Evolutionary conservation across 2,329 filamentous ascomycete species (phyloP), one percentile per base, ranked within the genome.

Genomic region (Ophidiomyces ophidiicola): DNA sequence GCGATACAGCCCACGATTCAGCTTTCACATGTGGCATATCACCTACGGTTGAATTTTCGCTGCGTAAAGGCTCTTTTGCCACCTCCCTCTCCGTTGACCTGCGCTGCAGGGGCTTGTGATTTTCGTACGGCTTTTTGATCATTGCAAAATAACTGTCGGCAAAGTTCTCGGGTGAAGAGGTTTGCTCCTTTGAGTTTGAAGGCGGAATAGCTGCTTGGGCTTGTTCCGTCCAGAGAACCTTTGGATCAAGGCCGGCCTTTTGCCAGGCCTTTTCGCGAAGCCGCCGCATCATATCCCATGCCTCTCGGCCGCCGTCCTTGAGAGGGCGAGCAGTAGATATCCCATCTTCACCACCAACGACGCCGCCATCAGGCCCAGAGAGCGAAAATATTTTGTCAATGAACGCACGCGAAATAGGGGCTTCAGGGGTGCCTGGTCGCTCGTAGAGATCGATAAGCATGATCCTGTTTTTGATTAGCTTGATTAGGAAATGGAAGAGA

Each of bases 381-480:
- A 67, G 53, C 2, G 63, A 61, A 44, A 68, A 64, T 19, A 67
- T 61, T 25, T 58, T 58, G 41, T 68, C 65, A 21, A 68, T 63
- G 26, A 66, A 62, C 4, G 63, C 62, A 23, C 65, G 57, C 1
- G 64, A 67, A 32, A 53, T 59, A 0, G 61, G 48, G 4, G 65
- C 65, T 45, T 68, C 63, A 0, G 62, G 54, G 41, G 62, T 66
- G 30, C 58, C 53, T 1, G 64, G 65, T 18, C 63, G 57, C 41
- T 68, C 64, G 42, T 67, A 67, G 1, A 68, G 53, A 46, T 68
- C 65, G 39, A 68, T 64, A 17, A 68, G 59, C 56, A 67, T 60
- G 37, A 68, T 67, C 60, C 60, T 63, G 23, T 5, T 11, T 26
- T 10, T 11, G 6, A 30, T 37, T 36, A 42, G 25, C 11, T 36